A percentile compares a stretch with the other conserved stretches of the same genome.
These are phyloP conservation scores for Avicennia marina DNA, from an alignment of 257 asterid species.

Conservation along the genomic window DNA sequence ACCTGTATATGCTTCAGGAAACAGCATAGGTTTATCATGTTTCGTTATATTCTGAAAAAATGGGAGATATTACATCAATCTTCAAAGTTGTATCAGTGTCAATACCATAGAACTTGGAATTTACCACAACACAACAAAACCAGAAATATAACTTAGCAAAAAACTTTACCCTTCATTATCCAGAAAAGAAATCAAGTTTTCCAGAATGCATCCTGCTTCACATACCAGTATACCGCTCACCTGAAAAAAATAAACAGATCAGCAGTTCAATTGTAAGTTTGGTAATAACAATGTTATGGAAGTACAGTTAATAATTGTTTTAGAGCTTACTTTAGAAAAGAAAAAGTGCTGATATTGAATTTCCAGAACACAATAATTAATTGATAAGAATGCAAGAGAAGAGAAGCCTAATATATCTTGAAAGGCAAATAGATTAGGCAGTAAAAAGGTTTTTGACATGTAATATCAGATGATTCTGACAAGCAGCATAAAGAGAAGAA, in stretches of 20 bases:
- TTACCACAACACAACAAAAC: constrained; percentile 7
- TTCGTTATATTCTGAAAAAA: no score
- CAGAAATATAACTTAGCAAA: background rate
- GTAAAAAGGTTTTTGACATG: constrained; percentile 1
- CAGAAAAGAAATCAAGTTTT: constrained; percentile 83
- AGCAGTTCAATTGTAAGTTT: constrained; percentile 15
- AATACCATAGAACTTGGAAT: background rate
- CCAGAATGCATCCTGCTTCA: constrained; percentile 99
- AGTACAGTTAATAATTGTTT: no score
- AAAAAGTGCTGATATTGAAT: no score
- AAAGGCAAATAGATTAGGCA: constrained; percentile 11
- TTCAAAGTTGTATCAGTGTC: constrained; percentile 1
- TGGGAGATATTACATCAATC: constrained; percentile 7
- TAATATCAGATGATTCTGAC: constrained; percentile 3
- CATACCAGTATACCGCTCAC: constrained; percentile 89
- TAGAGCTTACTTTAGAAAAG: no score
- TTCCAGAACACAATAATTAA: no score
- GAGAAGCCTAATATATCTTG: constrained; percentile 2
- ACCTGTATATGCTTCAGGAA: constrained; percentile 5
- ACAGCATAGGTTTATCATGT: background rate
- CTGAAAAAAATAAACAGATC: constrained; percentile 37
- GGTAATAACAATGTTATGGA: constrained; percentile 7
- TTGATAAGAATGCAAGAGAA: constrained; percentile 12
- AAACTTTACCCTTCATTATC: constrained; percentile 74
- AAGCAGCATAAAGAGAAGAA: constrained; percentile 11